phyloP scores from a whole-genome alignment of 805 yeast genomes.

The Yarrowia sp. region DNA sequence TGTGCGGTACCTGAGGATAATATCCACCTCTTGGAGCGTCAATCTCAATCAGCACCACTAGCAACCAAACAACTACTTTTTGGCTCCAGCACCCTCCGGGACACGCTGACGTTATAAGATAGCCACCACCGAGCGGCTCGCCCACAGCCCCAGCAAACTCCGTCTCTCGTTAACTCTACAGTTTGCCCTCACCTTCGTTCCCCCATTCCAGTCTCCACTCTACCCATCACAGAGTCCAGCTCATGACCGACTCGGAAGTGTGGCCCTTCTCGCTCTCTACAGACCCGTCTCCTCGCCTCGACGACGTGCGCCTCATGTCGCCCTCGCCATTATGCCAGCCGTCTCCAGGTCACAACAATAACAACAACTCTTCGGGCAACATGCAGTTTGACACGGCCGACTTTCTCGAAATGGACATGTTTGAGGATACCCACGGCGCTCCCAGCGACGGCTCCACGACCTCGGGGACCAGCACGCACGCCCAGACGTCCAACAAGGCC shows the following conservation, averaged over 20 bases:
- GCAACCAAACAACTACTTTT: neutral
- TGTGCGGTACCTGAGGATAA: slow-evolving; percentile 1
- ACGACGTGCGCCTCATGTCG: slow-evolving; percentile 5
- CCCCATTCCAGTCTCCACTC: too few species aligned
- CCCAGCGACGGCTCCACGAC: neutral
- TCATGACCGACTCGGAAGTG: slow-evolving; percentile 22
- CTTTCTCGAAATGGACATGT: slow-evolving; percentile 20
- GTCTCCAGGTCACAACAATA: neutral
- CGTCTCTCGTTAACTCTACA: neutral
- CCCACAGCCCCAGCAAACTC: too few species aligned
- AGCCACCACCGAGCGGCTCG: neutral
- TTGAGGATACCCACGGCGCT: slow-evolving; percentile 5
- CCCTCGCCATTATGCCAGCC: slow-evolving; percentile 21
- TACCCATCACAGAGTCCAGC: too few species aligned
- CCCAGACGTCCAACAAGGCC: neutral
- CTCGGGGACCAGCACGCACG: neutral
- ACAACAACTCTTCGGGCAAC: neutral
- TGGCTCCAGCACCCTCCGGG: neutral
- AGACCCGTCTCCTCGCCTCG: slow-evolving; percentile 14
- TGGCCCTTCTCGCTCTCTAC: slow-evolving; percentile 19
- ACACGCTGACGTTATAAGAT: neutral
- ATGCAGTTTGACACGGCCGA: slow-evolving; percentile 22
- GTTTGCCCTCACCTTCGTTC: neutral
- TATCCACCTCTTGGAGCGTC: neutral
- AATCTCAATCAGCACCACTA: neutral